phyloP scores from a whole-genome alignment of 2,329 filamentous ascomycete species.

The Monilinia vaccinii-corymbosi region DNA sequence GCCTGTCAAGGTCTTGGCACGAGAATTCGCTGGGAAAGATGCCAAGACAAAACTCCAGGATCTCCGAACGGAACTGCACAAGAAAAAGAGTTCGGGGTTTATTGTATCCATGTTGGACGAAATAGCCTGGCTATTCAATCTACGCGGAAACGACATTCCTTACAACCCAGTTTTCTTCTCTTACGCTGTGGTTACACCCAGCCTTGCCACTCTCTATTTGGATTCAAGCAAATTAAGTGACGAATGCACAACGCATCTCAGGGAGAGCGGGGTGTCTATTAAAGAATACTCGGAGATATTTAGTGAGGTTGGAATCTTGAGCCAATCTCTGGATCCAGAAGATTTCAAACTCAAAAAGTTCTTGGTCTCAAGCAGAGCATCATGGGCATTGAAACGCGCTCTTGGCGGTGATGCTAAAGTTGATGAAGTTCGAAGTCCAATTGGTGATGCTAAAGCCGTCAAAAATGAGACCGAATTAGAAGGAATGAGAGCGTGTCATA shows the following conservation, averaged over 20 bases:
- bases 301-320: conserved; percentile 60
- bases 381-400: conserved; percentile 83
- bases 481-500: conserved; percentile 89
- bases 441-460: conserved; percentile 84
- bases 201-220: conserved; percentile 70
- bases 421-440: conserved; percentile 77
- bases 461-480: conserved; percentile 86
- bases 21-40: conserved; percentile 72
- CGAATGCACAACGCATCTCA: conserved; percentile 61
- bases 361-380: conserved; percentile 77
- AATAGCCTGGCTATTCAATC: conserved; percentile 96
- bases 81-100: conserved; percentile 80
- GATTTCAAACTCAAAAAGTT: conserved; percentile 49
- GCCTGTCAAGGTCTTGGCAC: conserved; percentile 60
- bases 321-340: conserved; percentile 34
- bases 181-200: conserved; percentile 79
- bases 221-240: conserved; percentile 68
- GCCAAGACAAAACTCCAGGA: conserved; percentile 77
- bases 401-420: conserved; percentile 79
- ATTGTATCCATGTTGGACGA: conserved; percentile 94
- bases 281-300: conserved; percentile 80
- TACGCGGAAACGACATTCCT: conserved; percentile 88
- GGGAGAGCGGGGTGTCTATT: conserved; percentile 58
- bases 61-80: conserved; percentile 81
- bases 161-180: conserved; percentile 99